phyloP scores from a whole-genome alignment of 208 protist genomes.

The Polymyxa betae region DNA sequence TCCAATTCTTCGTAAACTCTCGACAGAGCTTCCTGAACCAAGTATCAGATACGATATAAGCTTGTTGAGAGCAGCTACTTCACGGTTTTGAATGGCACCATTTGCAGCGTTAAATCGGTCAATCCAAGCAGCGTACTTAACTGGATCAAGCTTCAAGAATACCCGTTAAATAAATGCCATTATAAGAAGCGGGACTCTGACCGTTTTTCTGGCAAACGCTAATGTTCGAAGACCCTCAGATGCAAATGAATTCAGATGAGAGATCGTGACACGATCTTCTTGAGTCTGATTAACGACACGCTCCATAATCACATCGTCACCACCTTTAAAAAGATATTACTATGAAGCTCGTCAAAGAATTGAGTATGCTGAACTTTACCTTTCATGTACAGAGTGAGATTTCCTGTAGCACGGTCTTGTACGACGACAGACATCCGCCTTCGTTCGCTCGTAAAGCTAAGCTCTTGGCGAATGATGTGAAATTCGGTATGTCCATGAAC shows the following conservation, averaged over 20 bases:
- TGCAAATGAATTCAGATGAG: slow-evolving; percentile 50
- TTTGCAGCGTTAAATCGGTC: slow-evolving; percentile 17
- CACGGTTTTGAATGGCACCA: not conserved
- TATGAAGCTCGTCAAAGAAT: not conserved
- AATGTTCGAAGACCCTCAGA: slow-evolving; percentile 12
- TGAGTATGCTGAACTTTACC: not conserved
- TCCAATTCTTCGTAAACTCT: slow-evolving; percentile 65
- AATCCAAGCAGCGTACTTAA: not conserved
- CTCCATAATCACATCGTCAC: slow-evolving; percentile 5
- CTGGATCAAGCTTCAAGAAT: not conserved
- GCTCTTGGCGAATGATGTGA: slow-evolving; percentile 37
- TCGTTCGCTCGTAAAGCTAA: slow-evolving; percentile 44
- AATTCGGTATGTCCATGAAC: slow-evolving; percentile 41
- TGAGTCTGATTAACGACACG: slow-evolving; percentile 51
- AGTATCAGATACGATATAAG: not conserved
- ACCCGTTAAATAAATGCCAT: not conserved
- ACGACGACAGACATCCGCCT: slow-evolving; percentile 57
- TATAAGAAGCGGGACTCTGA: not conserved
- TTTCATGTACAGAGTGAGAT: slow-evolving; percentile 40
- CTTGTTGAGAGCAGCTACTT: not conserved
- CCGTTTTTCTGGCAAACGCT: not conserved
- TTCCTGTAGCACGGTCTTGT: not conserved
- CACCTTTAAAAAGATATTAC: not conserved
- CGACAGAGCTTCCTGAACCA: not conserved
- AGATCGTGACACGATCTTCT: not conserved